A percentile compares a stretch with the other conserved stretches of the same genome.
Evolutionary conservation across 768 basidiomycete species (phyloP).

Genomic region (Macrolepiota fuliginosa): DNA sequence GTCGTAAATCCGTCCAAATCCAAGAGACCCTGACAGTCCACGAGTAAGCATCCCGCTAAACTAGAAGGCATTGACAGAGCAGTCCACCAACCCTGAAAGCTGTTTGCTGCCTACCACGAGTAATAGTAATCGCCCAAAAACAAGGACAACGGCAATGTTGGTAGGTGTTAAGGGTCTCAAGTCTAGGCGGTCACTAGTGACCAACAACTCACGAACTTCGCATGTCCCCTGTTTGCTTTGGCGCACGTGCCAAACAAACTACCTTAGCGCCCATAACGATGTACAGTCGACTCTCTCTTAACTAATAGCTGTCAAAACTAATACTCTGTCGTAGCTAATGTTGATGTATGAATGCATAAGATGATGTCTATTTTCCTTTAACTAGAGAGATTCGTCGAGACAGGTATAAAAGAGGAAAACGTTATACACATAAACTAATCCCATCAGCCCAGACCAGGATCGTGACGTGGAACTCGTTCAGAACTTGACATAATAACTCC

Average conservation of each 20-base stretch:
- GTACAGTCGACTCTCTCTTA: too few species aligned
- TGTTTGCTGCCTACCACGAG: slow-evolving; percentile 8
- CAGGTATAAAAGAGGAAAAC: background rate
- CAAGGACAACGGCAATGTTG: background rate
- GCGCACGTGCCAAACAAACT: slow-evolving; percentile 11
- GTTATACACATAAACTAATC: background rate
- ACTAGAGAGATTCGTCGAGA: background rate
- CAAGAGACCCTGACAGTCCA: background rate
- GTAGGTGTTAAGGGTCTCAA: background rate
- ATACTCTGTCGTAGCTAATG: too few species aligned
- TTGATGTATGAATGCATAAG: too few species aligned
- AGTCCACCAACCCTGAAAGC: background rate
- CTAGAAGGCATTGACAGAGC: background rate
- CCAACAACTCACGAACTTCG: background rate
- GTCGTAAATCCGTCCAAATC: background rate
- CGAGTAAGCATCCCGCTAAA: background rate
- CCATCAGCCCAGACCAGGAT: background rate
- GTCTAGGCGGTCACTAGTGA: background rate
- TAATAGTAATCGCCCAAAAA: background rate
- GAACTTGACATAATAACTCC: background rate
- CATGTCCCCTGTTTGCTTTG: slow-evolving; percentile 9
- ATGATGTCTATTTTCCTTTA: background rate
- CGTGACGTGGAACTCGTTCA: background rate
- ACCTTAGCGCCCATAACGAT: background rate
- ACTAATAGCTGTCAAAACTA: too few species aligned